Conservation (phyloP, 2,329 filamentous ascomycete genomes). For the Exophiala sideris region DNA sequence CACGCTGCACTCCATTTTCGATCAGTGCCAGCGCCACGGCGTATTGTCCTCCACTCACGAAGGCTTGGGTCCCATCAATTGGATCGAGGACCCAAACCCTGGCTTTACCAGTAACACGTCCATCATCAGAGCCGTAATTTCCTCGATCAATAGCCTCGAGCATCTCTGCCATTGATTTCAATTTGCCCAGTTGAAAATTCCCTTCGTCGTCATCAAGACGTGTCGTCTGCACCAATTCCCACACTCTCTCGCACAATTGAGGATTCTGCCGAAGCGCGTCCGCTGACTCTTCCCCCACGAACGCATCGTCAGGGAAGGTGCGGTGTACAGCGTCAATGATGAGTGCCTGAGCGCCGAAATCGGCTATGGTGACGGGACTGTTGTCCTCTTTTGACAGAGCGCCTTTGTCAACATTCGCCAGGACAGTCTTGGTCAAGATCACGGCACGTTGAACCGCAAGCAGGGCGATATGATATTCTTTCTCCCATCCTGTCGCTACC, state of each 20-base stretch:
- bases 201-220: constrained; percentile 34
- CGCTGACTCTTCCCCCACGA: constrained; percentile 61
- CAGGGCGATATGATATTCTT: constrained; percentile 37
- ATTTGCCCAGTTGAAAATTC: constrained; percentile 29
- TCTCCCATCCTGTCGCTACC: constrained; percentile 8
- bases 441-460: constrained; percentile 55
- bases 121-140: constrained; percentile 37
- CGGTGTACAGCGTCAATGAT: constrained; percentile 56
- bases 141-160: constrained; percentile 61
- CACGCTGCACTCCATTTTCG: constrained; percentile 54
- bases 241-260: constrained; percentile 52
- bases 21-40: constrained; percentile 59
- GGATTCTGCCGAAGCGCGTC: constrained; percentile 50
- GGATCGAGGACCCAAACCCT: constrained; percentile 63
- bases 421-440: constrained; percentile 55
- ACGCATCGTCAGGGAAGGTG: constrained; percentile 54
- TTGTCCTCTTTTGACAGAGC: constrained; percentile 57
- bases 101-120: constrained; percentile 33
- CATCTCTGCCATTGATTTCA: constrained; percentile 53
- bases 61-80: constrained; percentile 62
- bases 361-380: constrained; percentile 61
- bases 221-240: constrained; percentile 49
- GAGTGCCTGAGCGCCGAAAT: constrained; percentile 62
- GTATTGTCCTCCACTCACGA: constrained; percentile 60
- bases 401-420: constrained; percentile 48